These are phyloP conservation scores for Pseudisothecium myosuroides DNA, from an alignment of 225 moss, liverwort and hornwort genomes.

Conservation along the genomic window DNA sequence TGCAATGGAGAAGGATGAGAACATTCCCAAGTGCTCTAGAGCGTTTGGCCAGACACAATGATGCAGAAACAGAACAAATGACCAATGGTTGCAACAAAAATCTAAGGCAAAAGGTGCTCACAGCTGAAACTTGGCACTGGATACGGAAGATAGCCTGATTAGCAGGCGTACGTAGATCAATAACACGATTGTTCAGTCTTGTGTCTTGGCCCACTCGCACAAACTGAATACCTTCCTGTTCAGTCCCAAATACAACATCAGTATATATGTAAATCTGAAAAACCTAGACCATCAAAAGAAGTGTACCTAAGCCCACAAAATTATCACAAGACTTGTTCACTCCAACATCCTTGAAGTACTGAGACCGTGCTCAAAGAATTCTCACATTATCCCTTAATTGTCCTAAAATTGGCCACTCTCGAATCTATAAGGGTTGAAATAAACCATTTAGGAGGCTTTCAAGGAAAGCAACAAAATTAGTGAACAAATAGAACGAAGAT, in stretches of 20 bases:
- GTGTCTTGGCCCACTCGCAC: constrained; percentile 73
- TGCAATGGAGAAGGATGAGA: background rate
- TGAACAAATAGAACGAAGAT: background rate
- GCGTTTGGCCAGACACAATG: background rate
- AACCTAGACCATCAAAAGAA: background rate
- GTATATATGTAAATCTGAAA: background rate
- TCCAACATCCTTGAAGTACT: background rate
- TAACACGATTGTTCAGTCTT: constrained; percentile 72
- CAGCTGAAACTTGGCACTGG: constrained; percentile 63
- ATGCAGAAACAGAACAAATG: background rate
- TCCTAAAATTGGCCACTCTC: background rate
- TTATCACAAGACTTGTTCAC: background rate
- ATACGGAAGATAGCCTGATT: constrained; percentile 94
- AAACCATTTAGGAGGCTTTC: background rate
- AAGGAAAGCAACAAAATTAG: background rate
- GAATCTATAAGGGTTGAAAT: background rate
- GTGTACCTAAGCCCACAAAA: background rate
- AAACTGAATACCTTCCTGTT: constrained; percentile 11
- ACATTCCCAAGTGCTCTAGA: background rate
- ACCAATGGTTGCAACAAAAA: background rate
- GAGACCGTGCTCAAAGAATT: background rate
- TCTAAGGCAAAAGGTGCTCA: constrained; percentile 1
- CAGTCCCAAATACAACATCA: background rate
- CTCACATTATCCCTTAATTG: background rate
- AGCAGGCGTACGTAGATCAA: constrained; percentile 82